These are phyloP conservation scores for Neonectria coccinea DNA, from an alignment of 2,329 filamentous ascomycete species.

Conservation along the genomic window DNA sequence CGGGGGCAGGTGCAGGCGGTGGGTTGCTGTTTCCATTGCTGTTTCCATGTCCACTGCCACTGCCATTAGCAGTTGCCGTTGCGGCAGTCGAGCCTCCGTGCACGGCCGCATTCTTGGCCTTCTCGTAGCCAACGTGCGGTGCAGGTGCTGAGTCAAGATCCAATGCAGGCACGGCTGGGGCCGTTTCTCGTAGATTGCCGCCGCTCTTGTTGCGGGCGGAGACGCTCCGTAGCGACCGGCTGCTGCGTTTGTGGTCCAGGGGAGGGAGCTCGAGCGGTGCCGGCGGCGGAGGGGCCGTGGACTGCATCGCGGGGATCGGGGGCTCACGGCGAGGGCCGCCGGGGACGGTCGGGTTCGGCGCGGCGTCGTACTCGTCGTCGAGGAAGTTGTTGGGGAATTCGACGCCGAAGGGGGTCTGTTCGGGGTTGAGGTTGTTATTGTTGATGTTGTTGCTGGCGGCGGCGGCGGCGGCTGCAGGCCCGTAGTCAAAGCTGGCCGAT, in stretches of 20 bases:
- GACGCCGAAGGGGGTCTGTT: constrained; percentile 57
- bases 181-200: constrained; percentile 43
- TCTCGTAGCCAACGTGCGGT: constrained; percentile 69
- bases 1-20: constrained; percentile 54
- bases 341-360: constrained; percentile 86
- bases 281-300: constrained; percentile 51
- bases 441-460: constrained; percentile 9
- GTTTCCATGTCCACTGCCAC: not conserved
- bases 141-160: constrained; percentile 68
- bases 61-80: constrained; percentile 47
- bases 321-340: constrained; percentile 74
- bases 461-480: constrained; percentile 53
- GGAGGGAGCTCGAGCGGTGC: constrained; percentile 54
- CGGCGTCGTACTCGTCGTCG: constrained; percentile 76
- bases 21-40: not conserved
- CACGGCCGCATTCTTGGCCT: constrained; percentile 62
- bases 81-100: constrained; percentile 64
- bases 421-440: constrained; percentile 13
- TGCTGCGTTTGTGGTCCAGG: constrained; percentile 67
- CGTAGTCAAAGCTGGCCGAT: constrained; percentile 82
- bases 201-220: constrained; percentile 49
- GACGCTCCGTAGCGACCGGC: constrained; percentile 65
- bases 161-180: constrained; percentile 47
- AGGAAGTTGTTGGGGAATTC: constrained; percentile 64
- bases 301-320: constrained; percentile 51